Evolutionary conservation across 2,329 filamentous ascomycete genomes (phyloP), one percentile per base, ranked within the genome.

Genomic region (Colletotrichum sp.): DNA sequence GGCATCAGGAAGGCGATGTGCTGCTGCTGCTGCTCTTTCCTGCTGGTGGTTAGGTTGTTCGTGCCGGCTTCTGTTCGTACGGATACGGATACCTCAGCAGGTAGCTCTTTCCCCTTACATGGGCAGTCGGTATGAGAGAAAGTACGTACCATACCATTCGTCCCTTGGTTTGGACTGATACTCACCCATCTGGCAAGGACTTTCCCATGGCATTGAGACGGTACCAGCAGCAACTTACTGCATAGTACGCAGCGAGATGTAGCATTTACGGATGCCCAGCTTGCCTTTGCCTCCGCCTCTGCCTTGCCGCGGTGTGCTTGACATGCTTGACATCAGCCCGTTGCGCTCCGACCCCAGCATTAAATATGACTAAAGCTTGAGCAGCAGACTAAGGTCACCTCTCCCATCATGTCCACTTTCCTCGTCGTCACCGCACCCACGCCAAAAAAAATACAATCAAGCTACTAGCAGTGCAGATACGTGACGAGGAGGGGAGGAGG

Each of bases 1-100:
- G 68, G n/a, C 62, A 66, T 73, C 43, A 43, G 71, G 68, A 73
- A 71, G 68, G 69, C 69, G 47, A 71, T 57, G 34, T 47, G 51
- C 62, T 29, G 29, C 24, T 27, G 29, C 24, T 27, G 24, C 21
- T n/a, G 27, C 54, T 61, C 29, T 61, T 31, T 61, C 57, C 57
- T 31, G 15, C 29, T 34, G 58, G 11, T 34, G 58, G n/a, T 62
- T 27, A 27, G 24, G 24, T 27, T 27, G 24, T 27, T 62, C n/a
- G 27, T 57, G 24, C 29, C 55, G 33, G 31, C 9, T 8, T 8
- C 8, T 33, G 31, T 33, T 33, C 31, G 31, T 33, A 27, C 24
- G 24, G 24, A 27, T 27, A 27, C 24, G 24, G 24, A 27, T 27
- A 6, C 24, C 24, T 27, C 5, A 5, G 24, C 24, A 27, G 24